Conservation (phyloP, 1,284 basidiomycete species). For the Trichosporon ovoides region DNA sequence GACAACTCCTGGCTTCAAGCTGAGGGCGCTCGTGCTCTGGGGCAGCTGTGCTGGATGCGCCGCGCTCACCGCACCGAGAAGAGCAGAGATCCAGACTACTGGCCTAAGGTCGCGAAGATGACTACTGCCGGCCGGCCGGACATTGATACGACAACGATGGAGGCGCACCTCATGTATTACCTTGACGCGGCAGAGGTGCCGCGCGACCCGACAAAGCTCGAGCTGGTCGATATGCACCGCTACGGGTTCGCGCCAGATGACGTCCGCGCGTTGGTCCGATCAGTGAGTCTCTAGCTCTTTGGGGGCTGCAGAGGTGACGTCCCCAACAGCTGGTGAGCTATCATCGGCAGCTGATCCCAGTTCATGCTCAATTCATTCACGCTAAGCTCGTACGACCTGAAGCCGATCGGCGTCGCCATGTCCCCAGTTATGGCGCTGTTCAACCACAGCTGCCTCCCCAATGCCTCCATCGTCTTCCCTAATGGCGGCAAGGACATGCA, state of each 20-base stretch:
- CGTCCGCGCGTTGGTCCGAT: constrained; percentile 39
- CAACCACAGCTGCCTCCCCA: constrained; percentile 88
- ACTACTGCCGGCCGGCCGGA: constrained; percentile 24
- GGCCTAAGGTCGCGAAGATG: constrained; percentile 61
- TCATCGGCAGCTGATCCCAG: constrained; percentile 52
- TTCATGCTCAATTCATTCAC: constrained; percentile 86
- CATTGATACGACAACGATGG: neutral
- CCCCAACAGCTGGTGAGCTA: no score
- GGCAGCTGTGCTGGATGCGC: constrained; percentile 64
- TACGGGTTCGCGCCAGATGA: constrained; percentile 41
- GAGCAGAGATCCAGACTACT: constrained; percentile 57
- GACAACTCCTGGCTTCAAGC: constrained; percentile 54
- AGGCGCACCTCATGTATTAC: constrained; percentile 37
- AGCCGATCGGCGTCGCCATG: constrained; percentile 72
- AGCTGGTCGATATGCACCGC: constrained; percentile 33
- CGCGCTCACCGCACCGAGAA: constrained; percentile 53
- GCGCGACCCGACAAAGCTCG: constrained; percentile 12
- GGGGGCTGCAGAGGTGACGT: no score
- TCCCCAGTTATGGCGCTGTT: constrained; percentile 72
- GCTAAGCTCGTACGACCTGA: constrained; percentile 65
- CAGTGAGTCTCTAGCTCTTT: constrained; percentile 36
- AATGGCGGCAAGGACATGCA: constrained; percentile 55
- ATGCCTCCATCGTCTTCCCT: constrained; percentile 85
- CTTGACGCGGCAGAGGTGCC: constrained; percentile 23
- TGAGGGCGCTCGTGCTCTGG: constrained; percentile 66